A percentile compares a stretch with the other conserved stretches of the same genome.
These are phyloP conservation scores for Kazachstania bromeliacearum DNA, from an alignment of 805 yeast species.

Conservation along the genomic window DNA sequence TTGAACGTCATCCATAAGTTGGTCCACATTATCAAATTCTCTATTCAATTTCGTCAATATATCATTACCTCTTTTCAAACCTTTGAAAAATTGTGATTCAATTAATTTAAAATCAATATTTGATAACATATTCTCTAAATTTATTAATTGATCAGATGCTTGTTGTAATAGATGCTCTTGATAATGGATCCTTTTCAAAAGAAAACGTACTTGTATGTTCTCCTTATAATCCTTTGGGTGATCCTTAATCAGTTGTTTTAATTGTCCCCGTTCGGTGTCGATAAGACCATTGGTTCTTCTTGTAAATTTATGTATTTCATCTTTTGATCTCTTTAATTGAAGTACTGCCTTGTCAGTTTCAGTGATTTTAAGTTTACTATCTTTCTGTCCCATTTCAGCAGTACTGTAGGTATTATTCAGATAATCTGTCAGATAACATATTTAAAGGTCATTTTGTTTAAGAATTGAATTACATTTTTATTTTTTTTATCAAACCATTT, in stretches of 20 bases:
- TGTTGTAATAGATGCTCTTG: slow-evolving; percentile 64
- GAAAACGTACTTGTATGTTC: slow-evolving; percentile 47
- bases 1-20: slow-evolving; percentile 71
- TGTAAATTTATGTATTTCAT: slow-evolving; percentile 63
- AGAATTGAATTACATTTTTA: background rate
- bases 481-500: background rate
- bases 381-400: slow-evolving; percentile 33
- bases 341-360: slow-evolving; percentile 78
- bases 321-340: slow-evolving; percentile 82
- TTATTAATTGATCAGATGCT: slow-evolving; percentile 69
- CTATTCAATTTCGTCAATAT: slow-evolving; percentile 66
- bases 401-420: no score
- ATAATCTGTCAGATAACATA: no score
- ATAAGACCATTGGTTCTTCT: slow-evolving; percentile 47
- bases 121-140: slow-evolving; percentile 67
- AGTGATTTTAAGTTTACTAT: slow-evolving; percentile 55
- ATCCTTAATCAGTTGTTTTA: slow-evolving; percentile 24
- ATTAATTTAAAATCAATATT: slow-evolving; percentile 83
- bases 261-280: slow-evolving; percentile 42
- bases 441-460: no score
- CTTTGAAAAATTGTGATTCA: slow-evolving; percentile 75
- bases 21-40: slow-evolving; percentile 76
- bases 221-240: slow-evolving; percentile 40
- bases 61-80: slow-evolving; percentile 70
- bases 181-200: slow-evolving; percentile 69